A percentile compares a stretch with the other conserved stretches of the same genome.
Evolutionary conservation across 305 asterid genomes (phyloP).

Genomic region (Solanum hybrid): DNA sequence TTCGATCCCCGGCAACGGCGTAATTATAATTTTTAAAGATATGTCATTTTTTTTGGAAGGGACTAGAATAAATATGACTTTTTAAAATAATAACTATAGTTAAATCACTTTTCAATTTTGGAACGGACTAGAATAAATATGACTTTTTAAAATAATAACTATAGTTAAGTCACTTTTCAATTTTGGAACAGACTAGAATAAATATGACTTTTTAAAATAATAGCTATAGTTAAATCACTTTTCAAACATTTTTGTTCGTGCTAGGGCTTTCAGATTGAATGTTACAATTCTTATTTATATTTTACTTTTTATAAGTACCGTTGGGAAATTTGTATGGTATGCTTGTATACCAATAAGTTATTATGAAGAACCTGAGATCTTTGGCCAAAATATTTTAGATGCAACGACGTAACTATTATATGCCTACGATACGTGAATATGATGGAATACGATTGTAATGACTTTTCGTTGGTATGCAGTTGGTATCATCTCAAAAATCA

Average conservation of each 20-base stretch:
- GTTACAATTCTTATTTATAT: background rate
- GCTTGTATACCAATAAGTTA: background rate
- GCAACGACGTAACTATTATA: background rate
- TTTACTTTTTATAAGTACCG: background rate
- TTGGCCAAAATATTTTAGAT: too few species aligned
- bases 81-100: too few species aligned
- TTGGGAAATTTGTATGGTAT: background rate
- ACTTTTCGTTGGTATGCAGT: background rate
- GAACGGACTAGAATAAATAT: too few species aligned
- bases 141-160: too few species aligned
- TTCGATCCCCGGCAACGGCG: constrained; percentile 40
- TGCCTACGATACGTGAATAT: too few species aligned
- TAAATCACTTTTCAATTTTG: too few species aligned
- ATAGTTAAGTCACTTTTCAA: too few species aligned
- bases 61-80: too few species aligned
- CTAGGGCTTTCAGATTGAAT: background rate
- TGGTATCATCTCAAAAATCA: background rate
- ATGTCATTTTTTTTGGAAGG: background rate
- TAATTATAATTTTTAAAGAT: too few species aligned
- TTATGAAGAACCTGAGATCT: background rate
- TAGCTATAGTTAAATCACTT: too few species aligned
- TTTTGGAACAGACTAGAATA: too few species aligned
- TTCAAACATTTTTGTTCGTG: background rate
- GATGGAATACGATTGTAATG: background rate
- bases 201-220: too few species aligned